phyloP scores from a whole-genome alignment of 75 land plant species.

The Pinus tabuliformis region DNA sequence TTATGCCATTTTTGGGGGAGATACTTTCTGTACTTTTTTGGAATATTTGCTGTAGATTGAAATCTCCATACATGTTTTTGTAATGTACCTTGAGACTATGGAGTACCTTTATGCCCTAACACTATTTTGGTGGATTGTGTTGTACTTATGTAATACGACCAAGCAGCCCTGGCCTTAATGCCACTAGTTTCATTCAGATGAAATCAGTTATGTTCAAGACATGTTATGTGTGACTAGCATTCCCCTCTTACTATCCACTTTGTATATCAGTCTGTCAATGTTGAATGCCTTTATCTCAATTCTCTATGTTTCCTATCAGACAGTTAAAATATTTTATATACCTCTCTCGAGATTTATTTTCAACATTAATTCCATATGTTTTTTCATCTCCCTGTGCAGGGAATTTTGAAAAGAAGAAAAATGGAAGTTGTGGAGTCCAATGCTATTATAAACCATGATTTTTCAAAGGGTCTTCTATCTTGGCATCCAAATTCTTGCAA shows the following conservation, averaged over 20 bases:
- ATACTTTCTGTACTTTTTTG: neutral
- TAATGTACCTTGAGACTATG: neutral
- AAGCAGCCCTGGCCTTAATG: neutral
- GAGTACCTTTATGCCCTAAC: neutral
- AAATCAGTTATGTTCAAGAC: neutral
- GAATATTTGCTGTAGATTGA: neutral
- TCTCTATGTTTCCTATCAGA: neutral
- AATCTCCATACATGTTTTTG: neutral
- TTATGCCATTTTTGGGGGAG: neutral
- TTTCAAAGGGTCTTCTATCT: conserved; percentile 32
- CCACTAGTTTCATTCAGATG: neutral
- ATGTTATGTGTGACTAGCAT: neutral
- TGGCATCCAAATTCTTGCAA: conserved; percentile 56
- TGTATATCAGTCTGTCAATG: neutral
- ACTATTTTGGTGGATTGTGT: neutral
- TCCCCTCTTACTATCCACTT: neutral
- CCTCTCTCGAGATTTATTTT: neutral
- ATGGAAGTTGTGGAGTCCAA: conserved; percentile 14
- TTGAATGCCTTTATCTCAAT: conserved; percentile 1
- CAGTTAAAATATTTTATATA: neutral
- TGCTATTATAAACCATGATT: conserved; percentile 48
- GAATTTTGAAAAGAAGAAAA: neutral
- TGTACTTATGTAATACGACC: neutral
- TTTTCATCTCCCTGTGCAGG: neutral
- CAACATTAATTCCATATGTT: neutral